Conservation (phyloP, 2,329 filamentous ascomycete species). For the Bipolaris cookei region DNA sequence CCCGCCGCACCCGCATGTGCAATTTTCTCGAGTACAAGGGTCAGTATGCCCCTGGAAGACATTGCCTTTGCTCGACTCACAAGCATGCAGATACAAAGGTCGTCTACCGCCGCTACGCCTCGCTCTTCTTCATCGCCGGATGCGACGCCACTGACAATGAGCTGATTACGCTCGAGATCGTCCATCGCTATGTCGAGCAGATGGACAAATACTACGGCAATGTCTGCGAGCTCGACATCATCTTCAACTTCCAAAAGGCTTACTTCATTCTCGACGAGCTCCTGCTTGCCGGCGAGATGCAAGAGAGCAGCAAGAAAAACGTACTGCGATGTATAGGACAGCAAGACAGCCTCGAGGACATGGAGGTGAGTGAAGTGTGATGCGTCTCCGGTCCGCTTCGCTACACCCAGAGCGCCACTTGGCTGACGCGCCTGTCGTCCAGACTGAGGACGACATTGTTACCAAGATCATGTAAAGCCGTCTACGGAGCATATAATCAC, state of each 20-base stretch:
- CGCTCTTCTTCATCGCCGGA: constrained; percentile 98
- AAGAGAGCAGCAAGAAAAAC: constrained; percentile 99
- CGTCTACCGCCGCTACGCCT: constrained; percentile 97
- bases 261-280: constrained; percentile 99
- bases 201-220: constrained; percentile 99
- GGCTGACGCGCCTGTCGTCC: constrained; percentile 55
- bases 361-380: constrained; percentile 79
- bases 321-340: constrained; percentile 94
- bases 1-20: constrained; percentile 97
- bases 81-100: constrained; percentile 83
- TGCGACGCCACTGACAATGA: constrained; percentile 98
- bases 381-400: constrained; percentile 23
- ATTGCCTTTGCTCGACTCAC: constrained; percentile 33
- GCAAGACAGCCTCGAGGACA: constrained; percentile 96
- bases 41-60: constrained; percentile 49
- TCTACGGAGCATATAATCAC: constrained; percentile 21
- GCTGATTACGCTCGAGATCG: constrained; percentile 95
- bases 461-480: constrained; percentile 78
- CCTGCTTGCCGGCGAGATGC: constrained; percentile 91
- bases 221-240: constrained; percentile 98
- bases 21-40: constrained; percentile 99
- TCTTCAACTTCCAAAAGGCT: constrained; percentile 99
- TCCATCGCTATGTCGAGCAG: constrained; percentile 98
- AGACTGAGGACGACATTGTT: constrained; percentile 85
- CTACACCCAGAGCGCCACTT: constrained; percentile 35